Evolutionary conservation across 2,329 filamentous ascomycete genomes (phyloP).

Genomic region (Aspergillus tamarii): DNA sequence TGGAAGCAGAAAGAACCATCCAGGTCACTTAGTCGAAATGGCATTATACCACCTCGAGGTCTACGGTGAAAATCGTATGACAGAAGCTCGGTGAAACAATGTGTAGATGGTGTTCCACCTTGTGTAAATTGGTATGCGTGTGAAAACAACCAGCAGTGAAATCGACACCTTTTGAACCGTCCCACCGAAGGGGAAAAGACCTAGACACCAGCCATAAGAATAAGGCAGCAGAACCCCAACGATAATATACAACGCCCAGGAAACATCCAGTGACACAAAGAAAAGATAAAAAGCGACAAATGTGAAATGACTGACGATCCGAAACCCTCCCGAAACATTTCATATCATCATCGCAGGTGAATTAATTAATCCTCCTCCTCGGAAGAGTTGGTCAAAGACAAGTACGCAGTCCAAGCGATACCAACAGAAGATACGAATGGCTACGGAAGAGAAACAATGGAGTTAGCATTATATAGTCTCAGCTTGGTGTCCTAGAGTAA

Average conservation of each 20-base stretch:
- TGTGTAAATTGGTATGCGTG: neutral
- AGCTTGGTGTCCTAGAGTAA: neutral
- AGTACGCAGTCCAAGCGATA: conserved; percentile 97
- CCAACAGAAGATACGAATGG: conserved; percentile 94
- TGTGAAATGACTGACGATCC: conserved; percentile 7
- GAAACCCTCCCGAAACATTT: conserved; percentile 18
- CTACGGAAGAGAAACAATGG: conserved; percentile 49
- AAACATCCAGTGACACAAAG: conserved; percentile 12
- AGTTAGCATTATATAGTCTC: neutral
- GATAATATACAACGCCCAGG: conserved; percentile 21
- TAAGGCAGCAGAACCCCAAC: conserved; percentile 11
- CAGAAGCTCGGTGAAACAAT: neutral
- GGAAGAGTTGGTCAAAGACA: conserved; percentile 86
- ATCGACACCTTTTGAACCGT: conserved; percentile 10
- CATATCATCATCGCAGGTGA: conserved; percentile 1
- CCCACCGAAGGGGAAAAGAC: conserved; percentile 12
- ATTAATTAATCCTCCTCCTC: conserved; percentile 65
- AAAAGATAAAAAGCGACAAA: conserved; percentile 6
- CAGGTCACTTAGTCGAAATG: neutral
- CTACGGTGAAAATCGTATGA: neutral
- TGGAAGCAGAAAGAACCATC: neutral
- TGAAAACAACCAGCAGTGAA: neutral
- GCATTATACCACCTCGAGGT: neutral
- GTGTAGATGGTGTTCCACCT: neutral
- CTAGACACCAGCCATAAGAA: conserved; percentile 19